These are phyloP conservation scores for Colletotrichum orbiculare DNA, from an alignment of 2,329 filamentous ascomycete genomes.

Conservation along the genomic window DNA sequence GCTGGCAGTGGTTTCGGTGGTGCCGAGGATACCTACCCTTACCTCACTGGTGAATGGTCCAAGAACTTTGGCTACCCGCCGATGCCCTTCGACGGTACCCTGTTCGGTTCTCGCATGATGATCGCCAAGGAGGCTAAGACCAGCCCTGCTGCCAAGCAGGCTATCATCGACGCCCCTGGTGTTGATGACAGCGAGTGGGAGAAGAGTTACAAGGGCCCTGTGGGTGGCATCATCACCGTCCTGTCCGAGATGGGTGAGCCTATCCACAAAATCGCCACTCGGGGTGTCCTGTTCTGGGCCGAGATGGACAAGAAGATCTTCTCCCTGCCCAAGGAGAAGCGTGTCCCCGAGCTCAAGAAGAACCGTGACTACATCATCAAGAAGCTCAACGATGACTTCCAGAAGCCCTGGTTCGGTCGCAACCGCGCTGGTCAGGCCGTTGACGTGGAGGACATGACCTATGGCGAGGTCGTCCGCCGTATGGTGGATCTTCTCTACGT, in stretches of 20 bases:
- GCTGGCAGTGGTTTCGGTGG: slow-evolving; percentile 94
- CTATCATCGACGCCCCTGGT: slow-evolving; percentile 87
- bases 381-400: slow-evolving; percentile 95
- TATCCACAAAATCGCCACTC: slow-evolving; percentile 97
- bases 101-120: slow-evolving; percentile 96
- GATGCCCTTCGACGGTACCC: slow-evolving; percentile 93
- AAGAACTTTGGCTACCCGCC: slow-evolving; percentile 85
- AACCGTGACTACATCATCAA: slow-evolving; percentile 92
- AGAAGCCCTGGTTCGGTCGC: slow-evolving; percentile 95
- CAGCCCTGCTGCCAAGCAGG: slow-evolving; percentile 86
- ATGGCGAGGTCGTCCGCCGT: slow-evolving; percentile 85
- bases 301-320: slow-evolving; percentile 99
- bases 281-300: slow-evolving; percentile 95
- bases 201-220: slow-evolving; percentile 89
- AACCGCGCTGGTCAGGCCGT: slow-evolving; percentile 84
- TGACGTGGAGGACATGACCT: slow-evolving; percentile 96
- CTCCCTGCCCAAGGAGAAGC: slow-evolving; percentile 93
- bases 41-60: slow-evolving; percentile 91
- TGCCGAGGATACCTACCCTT: slow-evolving; percentile 90
- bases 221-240: slow-evolving; percentile 95
- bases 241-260: slow-evolving; percentile 99
- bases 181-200: slow-evolving; percentile 89
- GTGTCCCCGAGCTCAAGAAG: slow-evolving; percentile 87
- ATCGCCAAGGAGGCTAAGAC: slow-evolving; percentile 92
- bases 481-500: slow-evolving; percentile 93